Evolutionary conservation across 768 basidiomycete species (phyloP).

Genomic region (Hericium coralloides): DNA sequence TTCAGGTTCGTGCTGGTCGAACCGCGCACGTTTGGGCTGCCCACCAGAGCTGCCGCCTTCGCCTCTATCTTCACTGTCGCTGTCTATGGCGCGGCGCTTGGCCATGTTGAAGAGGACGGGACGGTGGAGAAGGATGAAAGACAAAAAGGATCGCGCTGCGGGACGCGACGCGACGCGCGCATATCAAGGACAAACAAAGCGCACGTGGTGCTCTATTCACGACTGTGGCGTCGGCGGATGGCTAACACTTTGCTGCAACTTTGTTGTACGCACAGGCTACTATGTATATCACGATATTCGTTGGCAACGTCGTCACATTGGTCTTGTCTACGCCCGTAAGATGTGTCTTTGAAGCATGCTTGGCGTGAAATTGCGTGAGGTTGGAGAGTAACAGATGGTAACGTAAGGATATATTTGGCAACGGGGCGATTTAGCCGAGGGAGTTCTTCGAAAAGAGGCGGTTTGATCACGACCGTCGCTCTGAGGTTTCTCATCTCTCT

Average conservation of each 20-base stretch:
- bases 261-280: no score
- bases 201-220: neutral
- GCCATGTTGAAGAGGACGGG: neutral
- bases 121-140: neutral
- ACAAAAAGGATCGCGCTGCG: neutral
- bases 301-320: neutral
- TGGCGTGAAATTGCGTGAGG: neutral
- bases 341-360: neutral
- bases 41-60: neutral
- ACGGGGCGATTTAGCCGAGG: neutral
- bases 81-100: constrained; percentile 13
- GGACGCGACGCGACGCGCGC: constrained; percentile 1
- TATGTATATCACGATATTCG: neutral
- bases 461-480: neutral
- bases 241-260: no score
- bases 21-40: constrained; percentile 9
- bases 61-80: constrained; percentile 9
- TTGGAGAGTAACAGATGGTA: neutral
- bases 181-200: neutral
- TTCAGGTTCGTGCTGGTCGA: neutral
- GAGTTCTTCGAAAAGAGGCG: no score
- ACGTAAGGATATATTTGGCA: neutral
- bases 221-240: no score
- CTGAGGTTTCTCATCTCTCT: neutral
- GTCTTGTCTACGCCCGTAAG: neutral